Conservation (phyloP, 768 basidiomycete species). For the Tulasnella sp. region DNA sequence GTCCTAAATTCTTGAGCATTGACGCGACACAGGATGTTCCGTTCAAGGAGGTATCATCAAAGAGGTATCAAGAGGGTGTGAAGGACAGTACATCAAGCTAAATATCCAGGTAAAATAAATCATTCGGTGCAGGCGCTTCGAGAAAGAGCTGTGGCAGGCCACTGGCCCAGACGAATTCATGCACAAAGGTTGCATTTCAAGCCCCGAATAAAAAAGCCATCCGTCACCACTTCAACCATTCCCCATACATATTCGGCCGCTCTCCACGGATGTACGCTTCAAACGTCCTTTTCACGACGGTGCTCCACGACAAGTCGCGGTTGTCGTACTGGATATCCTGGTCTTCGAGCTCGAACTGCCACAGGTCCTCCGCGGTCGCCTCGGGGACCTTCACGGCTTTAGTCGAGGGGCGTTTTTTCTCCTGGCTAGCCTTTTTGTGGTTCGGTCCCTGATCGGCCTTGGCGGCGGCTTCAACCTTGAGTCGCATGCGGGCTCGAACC, state of each 20-base stretch:
- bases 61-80: not conserved
- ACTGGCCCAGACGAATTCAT: not conserved
- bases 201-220: not conserved
- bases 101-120: not conserved
- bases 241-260: slow-evolving; percentile 92
- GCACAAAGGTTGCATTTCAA: not conserved
- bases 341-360: slow-evolving; percentile 3
- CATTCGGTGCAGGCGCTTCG: not conserved
- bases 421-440: not conserved
- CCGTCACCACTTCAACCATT: slow-evolving; percentile 54
- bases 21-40: not conserved
- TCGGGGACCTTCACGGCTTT: not conserved
- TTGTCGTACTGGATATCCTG: slow-evolving; percentile 56
- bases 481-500: slow-evolving; percentile 51
- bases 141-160: not conserved
- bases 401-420: not conserved
- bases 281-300: slow-evolving; percentile 92
- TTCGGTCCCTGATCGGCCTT: not conserved
- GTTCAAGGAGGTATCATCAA: not conserved
- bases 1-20: no score
- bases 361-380: not conserved
- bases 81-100: not conserved
- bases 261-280: slow-evolving; percentile 91
- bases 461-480: slow-evolving; percentile 33
- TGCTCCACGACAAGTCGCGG: slow-evolving; percentile 85